These are phyloP conservation scores for Monoraphidium neglectum DNA, from an alignment of 139 green algal species.

Conservation along the genomic window DNA sequence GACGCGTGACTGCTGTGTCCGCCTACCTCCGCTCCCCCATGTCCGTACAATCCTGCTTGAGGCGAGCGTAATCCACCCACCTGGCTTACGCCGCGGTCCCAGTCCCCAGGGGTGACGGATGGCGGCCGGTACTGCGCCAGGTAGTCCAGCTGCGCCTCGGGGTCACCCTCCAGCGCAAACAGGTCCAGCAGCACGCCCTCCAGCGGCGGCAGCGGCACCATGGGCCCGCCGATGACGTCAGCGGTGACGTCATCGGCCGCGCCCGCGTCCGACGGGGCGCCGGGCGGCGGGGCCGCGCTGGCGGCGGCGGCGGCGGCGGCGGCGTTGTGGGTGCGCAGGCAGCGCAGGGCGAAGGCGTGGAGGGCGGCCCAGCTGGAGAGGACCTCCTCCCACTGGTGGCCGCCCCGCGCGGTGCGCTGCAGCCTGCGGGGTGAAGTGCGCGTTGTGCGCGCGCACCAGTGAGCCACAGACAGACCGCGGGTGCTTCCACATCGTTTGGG, in stretches of 20 bases:
- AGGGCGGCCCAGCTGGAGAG: conserved; percentile 51
- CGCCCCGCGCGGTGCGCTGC: neutral
- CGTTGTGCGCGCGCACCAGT: neutral
- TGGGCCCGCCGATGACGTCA: neutral
- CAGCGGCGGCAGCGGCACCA: conserved; percentile 11
- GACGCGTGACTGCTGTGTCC: too few relatives aligned
- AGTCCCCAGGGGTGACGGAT: neutral
- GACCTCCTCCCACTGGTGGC: conserved; percentile 54
- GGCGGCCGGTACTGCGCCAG: conserved; percentile 49
- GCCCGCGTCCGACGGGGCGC: too few relatives aligned
- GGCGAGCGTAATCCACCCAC: neutral
- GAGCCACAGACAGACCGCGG: neutral
- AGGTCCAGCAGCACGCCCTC: conserved; percentile 42
- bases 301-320: too few relatives aligned
- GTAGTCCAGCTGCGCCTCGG: conserved; percentile 67
- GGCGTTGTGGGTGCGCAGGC: neutral
- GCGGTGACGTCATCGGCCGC: neutral
- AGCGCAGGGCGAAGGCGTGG: conserved; percentile 12
- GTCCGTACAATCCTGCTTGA: too few relatives aligned
- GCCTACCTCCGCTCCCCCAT: too few relatives aligned
- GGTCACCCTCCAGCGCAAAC: conserved; percentile 30
- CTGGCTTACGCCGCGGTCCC: conserved; percentile 38
- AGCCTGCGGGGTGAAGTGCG: neutral
- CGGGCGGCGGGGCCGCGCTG: too few relatives aligned
- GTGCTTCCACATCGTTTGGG: too few relatives aligned